phyloP scores from a whole-genome alignment of 192 early-diverging fungal genomes.

The Backusella morwellensis region DNA sequence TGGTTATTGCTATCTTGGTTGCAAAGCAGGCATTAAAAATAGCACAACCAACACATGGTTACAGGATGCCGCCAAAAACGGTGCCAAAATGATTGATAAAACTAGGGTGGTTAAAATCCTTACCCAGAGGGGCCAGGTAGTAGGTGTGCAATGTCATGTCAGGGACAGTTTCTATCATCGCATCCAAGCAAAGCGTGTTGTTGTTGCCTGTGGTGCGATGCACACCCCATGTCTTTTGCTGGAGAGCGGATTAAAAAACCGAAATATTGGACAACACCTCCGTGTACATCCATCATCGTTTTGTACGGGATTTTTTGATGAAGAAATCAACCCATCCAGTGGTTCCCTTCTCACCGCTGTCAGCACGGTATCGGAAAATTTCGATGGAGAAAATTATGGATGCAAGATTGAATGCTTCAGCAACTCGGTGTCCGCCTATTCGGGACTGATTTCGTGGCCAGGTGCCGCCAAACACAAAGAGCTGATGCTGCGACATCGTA shows the following conservation, averaged over 20 bases:
- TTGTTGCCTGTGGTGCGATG: constrained; percentile 60
- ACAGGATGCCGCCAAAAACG: constrained; percentile 58
- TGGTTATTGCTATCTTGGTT: constrained; percentile 68
- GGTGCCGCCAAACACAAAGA: constrained; percentile 50
- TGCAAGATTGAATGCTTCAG: constrained; percentile 58
- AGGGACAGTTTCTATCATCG: constrained; percentile 30
- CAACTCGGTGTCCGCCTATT: constrained; percentile 50
- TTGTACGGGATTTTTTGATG: constrained; percentile 57
- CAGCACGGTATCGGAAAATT: constrained; percentile 48
- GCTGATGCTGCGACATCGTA: constrained; percentile 42
- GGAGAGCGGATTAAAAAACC: constrained; percentile 64
- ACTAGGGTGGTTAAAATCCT: constrained; percentile 56
- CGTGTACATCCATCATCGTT: constrained; percentile 59
- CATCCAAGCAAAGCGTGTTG: constrained; percentile 53
- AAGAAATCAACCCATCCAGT: constrained; percentile 43
- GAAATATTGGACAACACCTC: constrained; percentile 64
- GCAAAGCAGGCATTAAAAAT: constrained; percentile 66
- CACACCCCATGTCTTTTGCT: constrained; percentile 63
- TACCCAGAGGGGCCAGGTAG: constrained; percentile 47
- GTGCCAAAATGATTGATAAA: constrained; percentile 62
- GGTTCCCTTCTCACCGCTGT: constrained; percentile 71
- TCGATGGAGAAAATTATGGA: constrained; percentile 62
- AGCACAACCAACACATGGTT: constrained; percentile 64
- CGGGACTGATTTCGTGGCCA: constrained; percentile 44
- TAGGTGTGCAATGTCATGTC: constrained; percentile 47